phyloP scores from a whole-genome alignment of 2,329 filamentous ascomycete genomes.

The Ceratocystiopsis minuta region DNA sequence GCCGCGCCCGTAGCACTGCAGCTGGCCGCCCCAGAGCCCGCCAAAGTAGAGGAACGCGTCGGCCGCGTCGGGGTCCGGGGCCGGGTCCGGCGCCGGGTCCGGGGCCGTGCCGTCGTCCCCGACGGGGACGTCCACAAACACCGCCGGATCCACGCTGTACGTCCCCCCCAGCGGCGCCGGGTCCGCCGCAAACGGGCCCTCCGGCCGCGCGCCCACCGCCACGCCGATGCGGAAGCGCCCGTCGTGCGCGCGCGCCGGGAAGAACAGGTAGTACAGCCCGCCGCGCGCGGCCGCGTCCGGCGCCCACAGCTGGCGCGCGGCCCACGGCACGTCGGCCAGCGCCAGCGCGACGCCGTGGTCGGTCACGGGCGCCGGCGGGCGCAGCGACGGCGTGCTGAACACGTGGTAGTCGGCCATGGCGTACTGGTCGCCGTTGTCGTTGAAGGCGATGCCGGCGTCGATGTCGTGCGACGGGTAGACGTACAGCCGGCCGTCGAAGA shows the following conservation, averaged over 20 bases:
- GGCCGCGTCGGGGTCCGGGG: slow-evolving; percentile 27
- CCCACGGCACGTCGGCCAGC: slow-evolving; percentile 54
- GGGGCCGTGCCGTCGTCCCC: slow-evolving; percentile 14
- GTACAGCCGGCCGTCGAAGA: slow-evolving; percentile 58
- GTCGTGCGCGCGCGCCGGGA: slow-evolving; percentile 54
- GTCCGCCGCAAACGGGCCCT: slow-evolving; percentile 53
- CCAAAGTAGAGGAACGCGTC: slow-evolving; percentile 51
- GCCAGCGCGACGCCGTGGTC: slow-evolving; percentile 57
- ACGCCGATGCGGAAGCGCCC: slow-evolving; percentile 61
- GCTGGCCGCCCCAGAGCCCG: slow-evolving; percentile 63
- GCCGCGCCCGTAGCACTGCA: slow-evolving; percentile 48
- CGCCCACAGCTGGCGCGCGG: slow-evolving; percentile 63
- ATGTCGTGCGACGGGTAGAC: slow-evolving; percentile 70
- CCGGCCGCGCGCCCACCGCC: slow-evolving; percentile 42
- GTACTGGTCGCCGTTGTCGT: slow-evolving; percentile 74
- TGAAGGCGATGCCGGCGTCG: slow-evolving; percentile 55
- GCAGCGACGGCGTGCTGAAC: slow-evolving; percentile 37
- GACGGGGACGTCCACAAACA: slow-evolving; percentile 56
- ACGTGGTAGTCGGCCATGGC: slow-evolving; percentile 77
- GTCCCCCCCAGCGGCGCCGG: slow-evolving; percentile 46
- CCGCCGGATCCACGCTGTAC: slow-evolving; percentile 62
- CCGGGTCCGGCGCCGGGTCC: slow-evolving; percentile 22
- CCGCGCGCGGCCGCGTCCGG: slow-evolving; percentile 54
- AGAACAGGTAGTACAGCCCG: slow-evolving; percentile 55
- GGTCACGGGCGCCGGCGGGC: slow-evolving; percentile 39